Conservation (phyloP, 768 basidiomycete species). For the Termitomyces sp. region DNA sequence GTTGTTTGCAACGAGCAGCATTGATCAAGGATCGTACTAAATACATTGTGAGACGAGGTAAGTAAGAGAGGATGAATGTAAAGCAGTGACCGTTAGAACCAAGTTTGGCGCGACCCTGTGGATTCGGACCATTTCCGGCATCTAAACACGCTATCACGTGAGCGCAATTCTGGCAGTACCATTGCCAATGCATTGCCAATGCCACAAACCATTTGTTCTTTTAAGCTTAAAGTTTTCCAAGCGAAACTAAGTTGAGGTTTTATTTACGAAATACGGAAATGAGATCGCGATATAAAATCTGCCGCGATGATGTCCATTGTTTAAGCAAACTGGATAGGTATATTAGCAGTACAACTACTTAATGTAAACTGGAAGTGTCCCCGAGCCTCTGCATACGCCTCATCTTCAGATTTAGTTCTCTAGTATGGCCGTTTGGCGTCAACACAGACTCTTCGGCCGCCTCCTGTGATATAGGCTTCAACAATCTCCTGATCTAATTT, state of each 20-base stretch:
- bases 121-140: conserved; percentile 21
- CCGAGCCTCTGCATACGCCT: neutral
- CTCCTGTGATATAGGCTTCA: conserved; percentile 33
- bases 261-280: neutral
- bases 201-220: too few species aligned
- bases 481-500: conserved; percentile 71
- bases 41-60: conserved; percentile 10
- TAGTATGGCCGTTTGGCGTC: conserved; percentile 22
- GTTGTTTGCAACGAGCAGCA: neutral
- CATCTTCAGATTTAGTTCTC: neutral
- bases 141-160: conserved; percentile 4
- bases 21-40: conserved; percentile 12
- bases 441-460: conserved; percentile 30
- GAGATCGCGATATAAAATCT: neutral
- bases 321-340: neutral
- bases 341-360: neutral
- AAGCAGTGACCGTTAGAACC: neutral
- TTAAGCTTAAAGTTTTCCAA: neutral
- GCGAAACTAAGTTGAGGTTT: neutral
- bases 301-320: neutral
- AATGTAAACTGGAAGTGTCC: neutral
- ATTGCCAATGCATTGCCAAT: too few species aligned
- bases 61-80: neutral
- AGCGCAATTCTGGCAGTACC: too few species aligned
- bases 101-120: neutral